These are phyloP conservation scores for Aspergillus persii DNA, from an alignment of 2,329 filamentous ascomycete species.

Conservation along the genomic window DNA sequence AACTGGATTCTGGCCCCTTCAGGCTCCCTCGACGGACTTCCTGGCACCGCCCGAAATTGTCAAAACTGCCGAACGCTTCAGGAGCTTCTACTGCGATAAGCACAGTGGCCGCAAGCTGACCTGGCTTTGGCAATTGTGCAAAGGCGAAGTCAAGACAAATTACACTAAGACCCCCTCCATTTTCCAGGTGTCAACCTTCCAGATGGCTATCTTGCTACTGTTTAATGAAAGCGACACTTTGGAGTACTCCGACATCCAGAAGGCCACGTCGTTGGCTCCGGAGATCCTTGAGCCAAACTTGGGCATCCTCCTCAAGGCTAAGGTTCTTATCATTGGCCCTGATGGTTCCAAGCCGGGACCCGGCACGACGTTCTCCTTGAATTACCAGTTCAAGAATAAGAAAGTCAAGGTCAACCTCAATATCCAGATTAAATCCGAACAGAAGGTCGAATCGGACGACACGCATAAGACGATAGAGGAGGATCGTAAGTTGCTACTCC, in stretches of 20 bases:
- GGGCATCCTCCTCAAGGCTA: constrained; percentile 85
- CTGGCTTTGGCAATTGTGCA: constrained; percentile 98
- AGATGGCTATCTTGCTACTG: constrained; percentile 91
- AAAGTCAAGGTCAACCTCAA: constrained; percentile 98
- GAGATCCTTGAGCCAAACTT: constrained; percentile 87
- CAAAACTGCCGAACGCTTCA: constrained; percentile 84
- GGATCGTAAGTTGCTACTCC: constrained; percentile 91
- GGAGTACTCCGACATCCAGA: constrained; percentile 82
- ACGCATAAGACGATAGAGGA: constrained; percentile 99
- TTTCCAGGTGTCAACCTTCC: constrained; percentile 95
- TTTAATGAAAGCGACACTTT: constrained; percentile 91
- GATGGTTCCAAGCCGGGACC: constrained; percentile 73
- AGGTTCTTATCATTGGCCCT: constrained; percentile 72
- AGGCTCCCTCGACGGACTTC: constrained; percentile 82
- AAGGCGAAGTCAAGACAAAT: constrained; percentile 91
- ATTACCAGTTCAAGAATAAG: constrained; percentile 97
- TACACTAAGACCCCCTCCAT: constrained; percentile 94
- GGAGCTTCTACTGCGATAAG: constrained; percentile 91
- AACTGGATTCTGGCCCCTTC: constrained; percentile 95
- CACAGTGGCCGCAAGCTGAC: constrained; percentile 95
- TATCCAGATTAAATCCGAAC: constrained; percentile 88
- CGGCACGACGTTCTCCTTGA: constrained; percentile 78
- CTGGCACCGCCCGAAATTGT: constrained; percentile 80
- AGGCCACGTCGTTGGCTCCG: constrained; percentile 72
- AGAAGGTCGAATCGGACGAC: constrained; percentile 93